Conservation (phyloP, 495 filamentous ascomycete species). For the Daldinia loculata region DNA sequence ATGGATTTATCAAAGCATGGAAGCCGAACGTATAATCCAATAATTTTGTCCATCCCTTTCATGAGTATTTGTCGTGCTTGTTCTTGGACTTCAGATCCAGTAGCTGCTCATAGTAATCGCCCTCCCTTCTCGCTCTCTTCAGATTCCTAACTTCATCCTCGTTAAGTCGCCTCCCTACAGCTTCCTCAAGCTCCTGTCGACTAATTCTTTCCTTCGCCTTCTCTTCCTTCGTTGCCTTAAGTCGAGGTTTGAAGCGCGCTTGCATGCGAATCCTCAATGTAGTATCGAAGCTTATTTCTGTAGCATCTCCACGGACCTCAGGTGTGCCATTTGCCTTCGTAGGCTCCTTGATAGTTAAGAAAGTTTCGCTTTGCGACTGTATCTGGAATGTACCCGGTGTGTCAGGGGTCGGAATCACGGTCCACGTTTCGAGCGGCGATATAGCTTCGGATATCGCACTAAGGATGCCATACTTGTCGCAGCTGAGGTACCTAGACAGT, state of each 20-base stretch:
- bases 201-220: constrained; percentile 86
- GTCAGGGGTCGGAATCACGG: constrained; percentile 69
- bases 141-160: constrained; percentile 86
- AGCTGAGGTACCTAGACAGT: constrained; percentile 67
- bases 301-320: constrained; percentile 82
- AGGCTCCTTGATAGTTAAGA: constrained; percentile 62
- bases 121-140: constrained; percentile 84
- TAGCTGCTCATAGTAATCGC: constrained; percentile 88
- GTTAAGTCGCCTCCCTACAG: constrained; percentile 76
- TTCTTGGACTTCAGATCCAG: constrained; percentile 91
- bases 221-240: constrained; percentile 78
- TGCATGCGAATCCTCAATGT: constrained; percentile 91
- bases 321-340: constrained; percentile 57
- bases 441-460: constrained; percentile 82
- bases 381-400: constrained; percentile 72
- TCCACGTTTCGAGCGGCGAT: constrained; percentile 81
- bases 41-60: constrained; percentile 1
- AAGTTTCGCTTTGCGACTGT: constrained; percentile 70
- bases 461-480: constrained; percentile 83
- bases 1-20: constrained; percentile 77
- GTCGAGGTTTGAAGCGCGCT: constrained; percentile 85
- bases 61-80: constrained; percentile 92
- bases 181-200: constrained; percentile 84
- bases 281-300: constrained; percentile 74
- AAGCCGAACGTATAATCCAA: constrained; percentile 46